Conservation (phyloP, 148 eudicot genomes). For the Rhododendron kiyosumense region DNA sequence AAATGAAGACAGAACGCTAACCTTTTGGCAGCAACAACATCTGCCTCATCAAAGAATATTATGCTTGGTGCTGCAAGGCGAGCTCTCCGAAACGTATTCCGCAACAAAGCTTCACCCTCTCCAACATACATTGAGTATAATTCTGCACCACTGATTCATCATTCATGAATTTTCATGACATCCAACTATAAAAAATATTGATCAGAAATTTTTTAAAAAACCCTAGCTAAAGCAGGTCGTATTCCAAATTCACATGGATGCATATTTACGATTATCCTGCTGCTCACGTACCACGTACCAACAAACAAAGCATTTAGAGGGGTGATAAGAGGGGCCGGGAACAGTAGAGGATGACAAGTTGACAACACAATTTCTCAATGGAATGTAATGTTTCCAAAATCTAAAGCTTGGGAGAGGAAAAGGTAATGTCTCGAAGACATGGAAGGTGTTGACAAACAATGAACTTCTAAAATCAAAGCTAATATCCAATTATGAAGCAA, state of each 20-base stretch:
- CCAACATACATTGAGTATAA: constrained; percentile 94
- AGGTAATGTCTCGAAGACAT: neutral
- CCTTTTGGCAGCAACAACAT: constrained; percentile 80
- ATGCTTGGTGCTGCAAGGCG: constrained; percentile 97
- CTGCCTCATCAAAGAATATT: constrained; percentile 92
- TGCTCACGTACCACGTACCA: neutral
- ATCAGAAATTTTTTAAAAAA: neutral
- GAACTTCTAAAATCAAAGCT: neutral
- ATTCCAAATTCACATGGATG: neutral
- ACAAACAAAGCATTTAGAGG: neutral
- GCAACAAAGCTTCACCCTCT: constrained; percentile 91
- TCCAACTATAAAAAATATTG: neutral
- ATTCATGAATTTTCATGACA: constrained; percentile 13
- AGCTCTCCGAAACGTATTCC: constrained; percentile 86
- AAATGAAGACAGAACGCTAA: constrained; percentile 14
- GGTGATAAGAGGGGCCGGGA: neutral
- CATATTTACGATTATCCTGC: neutral
- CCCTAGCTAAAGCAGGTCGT: neutral
- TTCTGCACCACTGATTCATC: constrained; percentile 76
- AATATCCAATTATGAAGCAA: neutral
- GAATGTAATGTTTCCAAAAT: neutral
- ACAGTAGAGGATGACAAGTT: neutral
- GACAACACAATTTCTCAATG: neutral
- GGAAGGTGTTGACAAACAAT: neutral
- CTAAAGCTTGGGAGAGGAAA: neutral